Evolutionary conservation across 352 stramenopile species (phyloP).

Genomic region (Peronospora tabacina): DNA sequence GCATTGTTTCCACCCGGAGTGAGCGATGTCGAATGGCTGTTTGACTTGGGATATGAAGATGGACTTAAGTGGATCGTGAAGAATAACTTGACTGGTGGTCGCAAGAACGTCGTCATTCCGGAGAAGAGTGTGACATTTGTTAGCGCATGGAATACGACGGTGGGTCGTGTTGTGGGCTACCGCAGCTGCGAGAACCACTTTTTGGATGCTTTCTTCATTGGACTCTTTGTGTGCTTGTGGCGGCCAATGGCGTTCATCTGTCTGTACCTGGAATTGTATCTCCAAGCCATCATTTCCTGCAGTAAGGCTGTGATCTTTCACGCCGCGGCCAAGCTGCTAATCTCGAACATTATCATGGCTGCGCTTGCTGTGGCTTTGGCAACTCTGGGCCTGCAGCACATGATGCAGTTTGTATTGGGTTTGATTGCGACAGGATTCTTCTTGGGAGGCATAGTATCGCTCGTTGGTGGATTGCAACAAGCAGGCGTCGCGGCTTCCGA

Average conservation of each 20-base stretch:
- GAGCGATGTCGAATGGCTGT: constrained; percentile 76
- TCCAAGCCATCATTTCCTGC: constrained; percentile 57
- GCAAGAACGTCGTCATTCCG: constrained; percentile 42
- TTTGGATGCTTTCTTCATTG: constrained; percentile 65
- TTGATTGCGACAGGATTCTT: constrained; percentile 40
- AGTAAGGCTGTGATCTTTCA: constrained; percentile 63
- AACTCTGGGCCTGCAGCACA: constrained; percentile 47
- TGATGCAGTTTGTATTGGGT: constrained; percentile 51
- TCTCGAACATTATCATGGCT: constrained; percentile 53
- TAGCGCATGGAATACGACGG: constrained; percentile 56
- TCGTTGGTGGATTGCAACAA: constrained; percentile 55
- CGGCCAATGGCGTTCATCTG: constrained; percentile 71
- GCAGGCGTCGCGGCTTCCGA: constrained; percentile 40
- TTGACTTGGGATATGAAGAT: constrained; percentile 80
- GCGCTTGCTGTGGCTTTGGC: constrained; percentile 37
- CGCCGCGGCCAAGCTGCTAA: constrained; percentile 59
- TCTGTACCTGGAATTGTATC: constrained; percentile 74
- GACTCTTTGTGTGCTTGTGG: constrained; percentile 68
- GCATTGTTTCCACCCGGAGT: constrained; percentile 42
- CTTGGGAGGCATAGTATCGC: constrained; percentile 50
- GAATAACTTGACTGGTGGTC: constrained; percentile 25
- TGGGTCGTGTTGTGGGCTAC: constrained; percentile 75
- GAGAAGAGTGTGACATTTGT: constrained; percentile 46
- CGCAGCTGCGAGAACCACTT: constrained; percentile 55
- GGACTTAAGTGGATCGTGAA: constrained; percentile 59